A percentile compares a stretch with the other conserved stretches of the same genome.
phyloP scores from a whole-genome alignment of 768 basidiomycete genomes.

The Ramaria rubella region DNA sequence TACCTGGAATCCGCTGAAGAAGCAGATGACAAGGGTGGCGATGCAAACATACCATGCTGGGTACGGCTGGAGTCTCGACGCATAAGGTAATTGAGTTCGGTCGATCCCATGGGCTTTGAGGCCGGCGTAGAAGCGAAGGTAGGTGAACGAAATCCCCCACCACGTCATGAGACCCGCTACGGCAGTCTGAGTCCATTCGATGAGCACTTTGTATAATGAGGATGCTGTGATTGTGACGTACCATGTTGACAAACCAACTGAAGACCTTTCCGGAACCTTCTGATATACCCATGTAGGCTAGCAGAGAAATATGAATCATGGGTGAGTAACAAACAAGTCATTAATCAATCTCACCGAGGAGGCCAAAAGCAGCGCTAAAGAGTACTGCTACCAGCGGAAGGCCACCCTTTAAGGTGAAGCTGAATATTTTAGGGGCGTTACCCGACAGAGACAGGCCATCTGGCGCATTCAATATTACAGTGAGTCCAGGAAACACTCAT shows the following conservation, averaged over 20 bases:
- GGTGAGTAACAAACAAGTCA: background rate
- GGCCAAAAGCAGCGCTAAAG: slow-evolving; percentile 59
- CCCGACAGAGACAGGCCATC: slow-evolving; percentile 76
- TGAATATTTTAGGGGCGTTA: slow-evolving; percentile 79
- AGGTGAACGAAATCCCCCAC: slow-evolving; percentile 72
- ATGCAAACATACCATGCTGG: slow-evolving; percentile 55
- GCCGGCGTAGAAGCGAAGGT: slow-evolving; percentile 81
- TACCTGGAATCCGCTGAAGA: slow-evolving; percentile 24
- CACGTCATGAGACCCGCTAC: slow-evolving; percentile 62
- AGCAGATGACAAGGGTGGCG: slow-evolving; percentile 44
- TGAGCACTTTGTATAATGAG: background rate
- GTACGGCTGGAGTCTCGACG: slow-evolving; percentile 56
- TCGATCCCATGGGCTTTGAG: slow-evolving; percentile 74
- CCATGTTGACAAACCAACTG: slow-evolving; percentile 74
- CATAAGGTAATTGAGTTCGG: slow-evolving; percentile 64
- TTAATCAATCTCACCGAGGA: slow-evolving; percentile 27
- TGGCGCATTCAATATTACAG: slow-evolving; percentile 19
- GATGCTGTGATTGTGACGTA: slow-evolving; percentile 9
- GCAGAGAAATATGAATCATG: slow-evolving; percentile 14
- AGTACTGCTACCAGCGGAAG: slow-evolving; percentile 69
- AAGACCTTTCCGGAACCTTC: slow-evolving; percentile 69
- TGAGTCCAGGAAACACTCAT: background rate
- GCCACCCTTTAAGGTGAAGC: slow-evolving; percentile 59
- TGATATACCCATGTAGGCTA: slow-evolving; percentile 79
- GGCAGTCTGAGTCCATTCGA: slow-evolving; percentile 30